Evolutionary conservation across 352 stramenopile species (phyloP), one percentile per base, ranked within the genome.

Genomic region (Globisporangium ultimum): DNA sequence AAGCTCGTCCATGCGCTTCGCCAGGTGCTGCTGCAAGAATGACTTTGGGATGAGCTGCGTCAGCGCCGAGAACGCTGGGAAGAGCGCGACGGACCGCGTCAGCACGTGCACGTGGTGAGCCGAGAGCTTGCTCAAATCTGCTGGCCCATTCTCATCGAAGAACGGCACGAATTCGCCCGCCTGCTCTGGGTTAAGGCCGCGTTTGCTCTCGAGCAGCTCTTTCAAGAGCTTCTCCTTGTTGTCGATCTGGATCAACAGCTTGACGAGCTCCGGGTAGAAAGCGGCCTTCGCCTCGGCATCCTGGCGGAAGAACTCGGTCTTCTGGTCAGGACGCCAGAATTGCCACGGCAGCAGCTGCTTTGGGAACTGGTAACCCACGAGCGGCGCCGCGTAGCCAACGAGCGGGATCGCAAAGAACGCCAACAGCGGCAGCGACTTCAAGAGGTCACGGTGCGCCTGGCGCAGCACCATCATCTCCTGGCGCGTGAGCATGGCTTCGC

Each of bases 321-420:
- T 90, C 51, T 95, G 83, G 17, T 89, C 82, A 1, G 84, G 69
- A 8, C 83, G 74, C 86, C 86, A 95, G 69, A 95, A 95, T 66
- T 95, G 86, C 81, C 81, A 92, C 9, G 86, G 84, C 53, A 95
- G 65, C 21, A 91, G 45, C 51, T 89, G 82, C 71, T 93, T 95
- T 17, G 84, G 86, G 63, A 91, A 95, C 60, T 91, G 78, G 63
- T 92, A 95, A 38, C 84, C 86, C 34, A 95, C 54, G 24, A 95
- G 48, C 9, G 86, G 86, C 38, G 84, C 86, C 17, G 74, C 70
- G 66, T 95, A 92, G 38, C 86, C 86, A 34, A 89, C 43, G 1
- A 86, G 41, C 17, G 86, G 86, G 42, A 95, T 72, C 41, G 67
- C 74, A 53, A 95, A 95, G 67, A 91, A 87, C 45, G 68, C 60